These are phyloP conservation scores for Chlorokybus atmophyticus DNA, from an alignment of 139 green algal species.

Conservation along the genomic window DNA sequence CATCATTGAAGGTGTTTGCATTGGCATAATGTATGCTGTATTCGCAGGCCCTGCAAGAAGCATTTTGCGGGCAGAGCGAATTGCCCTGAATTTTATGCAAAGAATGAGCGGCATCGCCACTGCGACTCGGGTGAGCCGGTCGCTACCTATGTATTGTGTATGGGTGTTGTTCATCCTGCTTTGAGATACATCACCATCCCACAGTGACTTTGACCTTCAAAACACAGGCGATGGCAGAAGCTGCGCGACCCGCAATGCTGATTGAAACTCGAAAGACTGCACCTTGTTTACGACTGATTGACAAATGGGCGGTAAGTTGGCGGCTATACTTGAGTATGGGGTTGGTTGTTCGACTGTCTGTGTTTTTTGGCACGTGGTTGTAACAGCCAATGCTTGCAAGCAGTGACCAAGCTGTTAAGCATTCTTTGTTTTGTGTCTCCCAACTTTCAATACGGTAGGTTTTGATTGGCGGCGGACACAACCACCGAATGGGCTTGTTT, in stretches of 20 bases:
- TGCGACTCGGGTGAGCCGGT: conserved; percentile 43
- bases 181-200: too few species aligned
- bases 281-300: conserved; percentile 73
- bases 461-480: conserved; percentile 59
- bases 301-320: conserved; percentile 92
- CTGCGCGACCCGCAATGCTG: conserved; percentile 33
- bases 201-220: too few species aligned
- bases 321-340: too few species aligned
- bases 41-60: conserved; percentile 47
- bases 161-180: too few species aligned
- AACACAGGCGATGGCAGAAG: conserved; percentile 26
- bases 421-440: too few species aligned
- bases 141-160: too few species aligned
- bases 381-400: too few species aligned
- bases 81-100: conserved; percentile 99
- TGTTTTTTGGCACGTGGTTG: too few species aligned
- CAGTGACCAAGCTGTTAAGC: too few species aligned
- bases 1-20: conserved; percentile 23
- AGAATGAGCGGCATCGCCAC: conserved; percentile 66
- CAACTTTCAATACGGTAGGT: too few species aligned
- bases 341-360: too few species aligned
- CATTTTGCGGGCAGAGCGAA: conserved; percentile 85
- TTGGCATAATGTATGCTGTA: conserved; percentile 39
- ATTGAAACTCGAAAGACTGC: conserved; percentile 94
- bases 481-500: conserved; percentile 75